These are phyloP conservation scores for Beauveria asiatica DNA, from an alignment of 2,329 filamentous ascomycete genomes.

Conservation along the genomic window DNA sequence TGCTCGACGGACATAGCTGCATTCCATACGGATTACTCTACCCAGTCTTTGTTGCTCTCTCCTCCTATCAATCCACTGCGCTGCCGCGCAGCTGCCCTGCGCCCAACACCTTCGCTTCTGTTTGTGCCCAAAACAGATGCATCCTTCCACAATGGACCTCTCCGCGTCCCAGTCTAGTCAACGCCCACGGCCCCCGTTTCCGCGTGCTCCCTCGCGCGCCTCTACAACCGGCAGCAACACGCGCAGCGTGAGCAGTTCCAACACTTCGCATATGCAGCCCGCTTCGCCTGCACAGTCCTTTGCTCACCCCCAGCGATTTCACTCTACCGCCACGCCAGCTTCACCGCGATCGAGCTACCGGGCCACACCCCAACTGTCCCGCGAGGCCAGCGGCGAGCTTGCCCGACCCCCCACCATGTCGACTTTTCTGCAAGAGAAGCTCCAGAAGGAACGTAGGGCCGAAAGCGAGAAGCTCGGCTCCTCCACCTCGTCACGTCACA, in stretches of 20 bases:
- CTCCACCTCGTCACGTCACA: constrained; percentile 24
- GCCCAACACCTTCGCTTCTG: not conserved
- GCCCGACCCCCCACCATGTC: constrained; percentile 35
- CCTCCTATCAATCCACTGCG: not conserved
- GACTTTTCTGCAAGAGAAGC: constrained; percentile 44
- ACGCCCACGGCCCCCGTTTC: constrained; percentile 23
- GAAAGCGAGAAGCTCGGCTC: constrained; percentile 36
- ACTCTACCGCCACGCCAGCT: constrained; percentile 29
- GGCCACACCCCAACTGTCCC: constrained; percentile 34
- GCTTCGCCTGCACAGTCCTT: constrained; percentile 27
- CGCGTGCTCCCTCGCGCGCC: constrained; percentile 38
- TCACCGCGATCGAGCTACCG: constrained; percentile 31
- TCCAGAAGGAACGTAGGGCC: constrained; percentile 41
- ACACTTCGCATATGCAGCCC: constrained; percentile 26
- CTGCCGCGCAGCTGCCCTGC: not conserved
- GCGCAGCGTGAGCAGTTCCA: constrained; percentile 34
- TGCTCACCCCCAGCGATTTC: constrained; percentile 31
- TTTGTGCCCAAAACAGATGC: not conserved
- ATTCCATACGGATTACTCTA: constrained; percentile 1
- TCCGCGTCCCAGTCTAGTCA: constrained; percentile 18
- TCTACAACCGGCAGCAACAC: constrained; percentile 36
- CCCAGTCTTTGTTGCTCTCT: not conserved
- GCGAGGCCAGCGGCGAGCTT: constrained; percentile 34
- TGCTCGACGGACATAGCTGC: not conserved
- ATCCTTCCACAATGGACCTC: constrained; percentile 22